phyloP scores from a whole-genome alignment of 345 rosid genomes.

The Adansonia digitata region DNA sequence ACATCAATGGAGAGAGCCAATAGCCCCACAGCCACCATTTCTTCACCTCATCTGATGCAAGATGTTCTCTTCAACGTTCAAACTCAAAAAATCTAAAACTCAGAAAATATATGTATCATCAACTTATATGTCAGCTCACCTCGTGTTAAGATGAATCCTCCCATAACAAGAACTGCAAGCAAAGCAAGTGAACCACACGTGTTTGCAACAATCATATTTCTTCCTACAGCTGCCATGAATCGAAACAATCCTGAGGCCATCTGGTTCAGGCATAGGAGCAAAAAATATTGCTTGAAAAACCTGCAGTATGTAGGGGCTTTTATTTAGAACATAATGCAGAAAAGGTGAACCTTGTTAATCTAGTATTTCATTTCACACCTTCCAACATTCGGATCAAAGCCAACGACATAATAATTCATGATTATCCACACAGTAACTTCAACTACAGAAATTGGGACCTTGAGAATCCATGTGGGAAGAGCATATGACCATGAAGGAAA shows the following conservation, averaged over 20 bases:
- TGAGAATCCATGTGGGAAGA: slow-evolving; percentile 71
- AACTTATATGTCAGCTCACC: slow-evolving; percentile 30
- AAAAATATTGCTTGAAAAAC: slow-evolving; percentile 48
- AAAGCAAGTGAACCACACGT: slow-evolving; percentile 50
- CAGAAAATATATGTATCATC: no score
- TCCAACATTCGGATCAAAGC: slow-evolving; percentile 42
- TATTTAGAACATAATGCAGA: slow-evolving; percentile 1
- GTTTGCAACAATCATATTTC: slow-evolving; percentile 57
- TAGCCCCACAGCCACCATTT: slow-evolving; percentile 74
- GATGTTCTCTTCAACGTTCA: slow-evolving; percentile 4
- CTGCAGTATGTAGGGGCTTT: slow-evolving; percentile 32
- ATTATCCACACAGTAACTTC: slow-evolving; percentile 62
- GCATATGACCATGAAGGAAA: slow-evolving; percentile 94
- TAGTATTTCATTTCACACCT: slow-evolving; percentile 44
- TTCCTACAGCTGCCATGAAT: slow-evolving; percentile 46
- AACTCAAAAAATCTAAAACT: no score
- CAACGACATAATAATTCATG: slow-evolving; percentile 48
- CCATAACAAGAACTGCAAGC: slow-evolving; percentile 42
- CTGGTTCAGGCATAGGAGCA: slow-evolving; percentile 41
- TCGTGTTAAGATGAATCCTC: slow-evolving; percentile 57
- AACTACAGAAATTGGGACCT: slow-evolving; percentile 62
- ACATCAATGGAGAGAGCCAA: slow-evolving; percentile 66
- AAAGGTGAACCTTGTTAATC: background rate
- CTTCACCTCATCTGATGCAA: slow-evolving; percentile 38
- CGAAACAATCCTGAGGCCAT: slow-evolving; percentile 62